A percentile compares a stretch with the other conserved stretches of the same genome.
Evolutionary conservation across 208 protist genomes (phyloP).

Genomic region (Acanthamoeba pearcei): DNA sequence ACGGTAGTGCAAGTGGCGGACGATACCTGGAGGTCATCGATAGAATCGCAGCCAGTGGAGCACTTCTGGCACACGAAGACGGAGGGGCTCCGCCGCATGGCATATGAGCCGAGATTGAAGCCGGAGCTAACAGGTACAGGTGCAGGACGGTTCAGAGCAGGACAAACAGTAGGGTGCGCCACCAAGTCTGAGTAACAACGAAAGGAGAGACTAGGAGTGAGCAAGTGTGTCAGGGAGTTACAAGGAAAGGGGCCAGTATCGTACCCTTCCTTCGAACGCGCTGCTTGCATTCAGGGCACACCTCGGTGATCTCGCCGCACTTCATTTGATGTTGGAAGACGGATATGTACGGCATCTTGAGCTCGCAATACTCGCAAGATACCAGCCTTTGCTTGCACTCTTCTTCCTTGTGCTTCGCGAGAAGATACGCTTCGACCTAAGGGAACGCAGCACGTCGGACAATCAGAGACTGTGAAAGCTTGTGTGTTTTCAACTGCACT

Average conservation of each 20-base stretch:
- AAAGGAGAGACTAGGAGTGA: neutral
- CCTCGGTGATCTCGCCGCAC: constrained; percentile 67
- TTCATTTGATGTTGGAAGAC: constrained; percentile 42
- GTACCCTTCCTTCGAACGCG: constrained; percentile 62
- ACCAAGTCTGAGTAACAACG: neutral
- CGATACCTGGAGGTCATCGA: constrained; percentile 62
- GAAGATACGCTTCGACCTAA: constrained; percentile 48
- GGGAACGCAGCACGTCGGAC: neutral
- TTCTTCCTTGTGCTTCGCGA: constrained; percentile 51
- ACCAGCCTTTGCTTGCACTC: constrained; percentile 22
- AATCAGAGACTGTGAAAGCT: no score
- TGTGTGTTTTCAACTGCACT: no score
- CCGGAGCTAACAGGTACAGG: neutral
- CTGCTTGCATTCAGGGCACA: constrained; percentile 50
- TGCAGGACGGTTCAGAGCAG: neutral
- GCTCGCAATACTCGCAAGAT: constrained; percentile 53
- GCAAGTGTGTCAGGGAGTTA: no score
- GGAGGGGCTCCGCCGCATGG: constrained; percentile 1
- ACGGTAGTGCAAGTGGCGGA: neutral
- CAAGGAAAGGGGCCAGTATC: neutral
- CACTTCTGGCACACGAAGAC: constrained; percentile 64
- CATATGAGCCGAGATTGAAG: neutral
- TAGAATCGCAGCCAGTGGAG: neutral
- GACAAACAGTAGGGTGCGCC: constrained; percentile 16
- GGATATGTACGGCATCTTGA: constrained; percentile 63